A percentile compares a stretch with the other conserved stretches of the same genome.
phyloP scores from a whole-genome alignment of 305 asterid genomes.

The Ajuga reptans region DNA sequence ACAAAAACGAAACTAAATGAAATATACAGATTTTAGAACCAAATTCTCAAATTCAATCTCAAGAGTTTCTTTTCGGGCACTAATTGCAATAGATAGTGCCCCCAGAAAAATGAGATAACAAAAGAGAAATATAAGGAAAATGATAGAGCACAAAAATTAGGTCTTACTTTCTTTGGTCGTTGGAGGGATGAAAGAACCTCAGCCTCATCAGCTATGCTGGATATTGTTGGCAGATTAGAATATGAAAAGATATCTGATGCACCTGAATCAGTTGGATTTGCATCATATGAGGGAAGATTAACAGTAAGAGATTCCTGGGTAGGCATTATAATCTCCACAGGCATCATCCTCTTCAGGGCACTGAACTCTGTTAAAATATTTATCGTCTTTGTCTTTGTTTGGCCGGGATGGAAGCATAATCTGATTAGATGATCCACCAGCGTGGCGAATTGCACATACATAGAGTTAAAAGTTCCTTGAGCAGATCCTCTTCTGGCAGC shows the following conservation, averaged over 20 bases:
- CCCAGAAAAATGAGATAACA: not conserved
- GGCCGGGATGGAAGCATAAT: constrained; percentile 90
- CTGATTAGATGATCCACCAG: constrained; percentile 84
- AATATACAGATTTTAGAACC: not conserved
- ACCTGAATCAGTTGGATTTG: constrained; percentile 40
- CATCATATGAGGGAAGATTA: constrained; percentile 61
- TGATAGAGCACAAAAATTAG: constrained; percentile 3
- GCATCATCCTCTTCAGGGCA: constrained; percentile 94
- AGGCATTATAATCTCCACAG: constrained; percentile 90
- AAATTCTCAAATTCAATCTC: constrained; percentile 15
- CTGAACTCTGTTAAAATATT: constrained; percentile 85
- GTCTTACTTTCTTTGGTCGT: constrained; percentile 85
- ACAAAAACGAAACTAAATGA: not conserved
- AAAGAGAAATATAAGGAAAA: not conserved
- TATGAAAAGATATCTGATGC: constrained; percentile 58
- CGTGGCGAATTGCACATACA: constrained; percentile 76
- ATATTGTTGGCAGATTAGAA: constrained; percentile 71
- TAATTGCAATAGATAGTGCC: not conserved
- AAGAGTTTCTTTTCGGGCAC: constrained; percentile 7
- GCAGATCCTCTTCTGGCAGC: constrained; percentile 71
- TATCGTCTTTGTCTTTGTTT: constrained; percentile 65
- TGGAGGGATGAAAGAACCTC: constrained; percentile 96
- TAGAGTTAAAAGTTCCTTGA: constrained; percentile 55
- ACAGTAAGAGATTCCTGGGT: constrained; percentile 81
- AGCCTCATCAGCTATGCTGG: constrained; percentile 92